These are phyloP conservation scores for Lonicera japonica DNA, from an alignment of 129 eudicot genomes.

Conservation along the genomic window DNA sequence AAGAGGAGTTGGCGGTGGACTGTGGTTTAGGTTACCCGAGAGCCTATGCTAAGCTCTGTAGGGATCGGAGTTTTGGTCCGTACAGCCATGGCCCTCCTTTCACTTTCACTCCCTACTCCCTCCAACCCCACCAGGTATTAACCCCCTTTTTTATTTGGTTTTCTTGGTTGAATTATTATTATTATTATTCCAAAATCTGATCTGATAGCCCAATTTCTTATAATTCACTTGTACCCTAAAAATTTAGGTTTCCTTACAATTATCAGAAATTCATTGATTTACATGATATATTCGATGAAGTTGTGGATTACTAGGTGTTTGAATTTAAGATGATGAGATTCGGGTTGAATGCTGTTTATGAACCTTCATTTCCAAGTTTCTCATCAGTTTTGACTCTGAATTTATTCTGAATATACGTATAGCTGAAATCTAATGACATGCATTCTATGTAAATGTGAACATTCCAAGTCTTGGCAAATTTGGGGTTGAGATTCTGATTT, in stretches of 20 bases:
- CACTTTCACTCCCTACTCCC: constrained; percentile 60
- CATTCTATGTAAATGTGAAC: too few relatives aligned
- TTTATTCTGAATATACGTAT: too few relatives aligned
- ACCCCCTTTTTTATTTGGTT: neutral
- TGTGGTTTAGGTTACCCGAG: constrained; percentile 73
- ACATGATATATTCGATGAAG: too few relatives aligned
- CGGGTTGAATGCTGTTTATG: too few relatives aligned
- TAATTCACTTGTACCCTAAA: neutral
- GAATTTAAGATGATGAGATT: neutral
- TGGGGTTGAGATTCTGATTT: too few relatives aligned
- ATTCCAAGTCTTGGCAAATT: too few relatives aligned
- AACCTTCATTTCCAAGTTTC: too few relatives aligned
- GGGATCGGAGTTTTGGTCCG: constrained; percentile 61
- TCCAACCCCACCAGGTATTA: constrained; percentile 50
- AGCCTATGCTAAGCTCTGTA: constrained; percentile 71
- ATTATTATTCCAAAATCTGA: too few relatives aligned
- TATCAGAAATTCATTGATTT: neutral
- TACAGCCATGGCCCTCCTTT: constrained; percentile 77
- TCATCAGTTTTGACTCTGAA: too few relatives aligned
- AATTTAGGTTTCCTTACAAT: neutral
- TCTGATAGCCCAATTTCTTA: neutral
- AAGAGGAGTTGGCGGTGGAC: constrained; percentile 60
- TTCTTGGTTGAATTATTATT: too few relatives aligned
- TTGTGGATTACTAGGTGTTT: too few relatives aligned
- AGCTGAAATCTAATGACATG: too few relatives aligned